Evolutionary conservation across 306 rosid genomes (phyloP).

Genomic region (barrel medic (Medicago truncatula)): DNA sequence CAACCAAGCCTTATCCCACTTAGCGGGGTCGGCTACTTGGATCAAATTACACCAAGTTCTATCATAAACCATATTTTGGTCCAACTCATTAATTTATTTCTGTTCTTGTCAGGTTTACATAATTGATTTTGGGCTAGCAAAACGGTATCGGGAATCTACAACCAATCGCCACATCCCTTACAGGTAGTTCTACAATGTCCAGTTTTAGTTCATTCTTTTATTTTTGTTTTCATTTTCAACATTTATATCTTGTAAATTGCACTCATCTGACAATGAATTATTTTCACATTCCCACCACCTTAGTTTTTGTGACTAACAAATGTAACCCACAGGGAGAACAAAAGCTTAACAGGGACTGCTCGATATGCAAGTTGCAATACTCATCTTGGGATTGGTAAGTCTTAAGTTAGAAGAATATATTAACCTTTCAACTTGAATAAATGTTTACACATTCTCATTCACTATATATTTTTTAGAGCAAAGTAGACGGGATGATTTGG

Average conservation of each 20-base stretch:
- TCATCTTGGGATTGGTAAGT: conserved; percentile 97
- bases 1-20: too few relatives aligned
- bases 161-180: conserved; percentile 95
- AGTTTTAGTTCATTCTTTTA: not conserved
- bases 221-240: not conserved
- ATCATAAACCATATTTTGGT: too few relatives aligned
- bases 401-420: conserved; percentile 44
- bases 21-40: too few relatives aligned
- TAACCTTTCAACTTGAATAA: conserved; percentile 15
- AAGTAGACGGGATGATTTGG: conserved; percentile 99
- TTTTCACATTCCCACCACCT: conserved; percentile 12
- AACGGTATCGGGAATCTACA: conserved; percentile 82
- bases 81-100: not conserved
- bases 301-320: conserved; percentile 35
- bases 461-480: conserved; percentile 65
- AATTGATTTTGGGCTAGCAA: conserved; percentile 96
- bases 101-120: conserved; percentile 74
- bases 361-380: conserved; percentile 99
- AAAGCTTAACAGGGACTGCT: conserved; percentile 93
- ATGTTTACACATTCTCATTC: conserved; percentile 25
- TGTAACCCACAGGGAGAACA: conserved; percentile 73
- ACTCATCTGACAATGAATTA: conserved; percentile 1
- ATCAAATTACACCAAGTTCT: too few relatives aligned
- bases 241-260: conserved; percentile 20
- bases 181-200: conserved; percentile 53